A percentile compares a stretch with the other conserved stretches of the same genome.
These are phyloP conservation scores for Plasmodium fragile DNA, from an alignment of 169 alveolate genomes.

Conservation along the genomic window DNA sequence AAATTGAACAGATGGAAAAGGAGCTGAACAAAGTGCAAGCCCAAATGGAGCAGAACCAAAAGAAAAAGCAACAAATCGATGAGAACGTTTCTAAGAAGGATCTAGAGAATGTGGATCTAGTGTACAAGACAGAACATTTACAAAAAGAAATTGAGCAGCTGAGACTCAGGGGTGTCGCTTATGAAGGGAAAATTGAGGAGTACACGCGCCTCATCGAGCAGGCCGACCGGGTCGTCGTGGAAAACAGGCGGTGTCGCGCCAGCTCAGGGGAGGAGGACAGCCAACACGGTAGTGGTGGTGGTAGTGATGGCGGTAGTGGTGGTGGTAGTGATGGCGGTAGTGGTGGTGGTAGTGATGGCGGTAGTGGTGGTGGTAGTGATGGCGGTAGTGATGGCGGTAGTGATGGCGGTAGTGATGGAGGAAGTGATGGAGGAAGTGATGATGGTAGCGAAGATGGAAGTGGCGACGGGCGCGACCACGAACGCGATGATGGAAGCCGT, in stretches of 20 bases:
- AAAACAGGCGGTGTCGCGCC: not conserved
- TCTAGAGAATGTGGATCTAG: conserved; percentile 65
- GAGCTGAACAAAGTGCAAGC: conserved; percentile 10
- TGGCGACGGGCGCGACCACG: not conserved
- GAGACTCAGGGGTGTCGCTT: not conserved
- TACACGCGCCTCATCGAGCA: conserved; percentile 25
- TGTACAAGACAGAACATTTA: conserved; percentile 34
- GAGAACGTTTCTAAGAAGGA: conserved; percentile 57
- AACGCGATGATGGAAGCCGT: not conserved
- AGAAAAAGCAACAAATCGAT: conserved; percentile 55
- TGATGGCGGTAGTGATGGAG: not conserved
- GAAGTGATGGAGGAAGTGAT: not conserved
- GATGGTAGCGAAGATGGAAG: not conserved
- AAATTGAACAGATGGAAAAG: conserved; percentile 7
- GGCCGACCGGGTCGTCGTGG: conserved; percentile 27
- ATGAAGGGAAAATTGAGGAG: conserved; percentile 23
- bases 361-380: not conserved
- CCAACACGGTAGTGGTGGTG: not conserved
- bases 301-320: not conserved
- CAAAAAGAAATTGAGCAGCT: conserved; percentile 41
- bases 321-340: not conserved
- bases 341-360: not conserved
- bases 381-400: not conserved
- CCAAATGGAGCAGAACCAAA: conserved; percentile 43
- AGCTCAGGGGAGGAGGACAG: no score